Evolutionary conservation across 352 stramenopile species (phyloP).

Genomic region (Phytophthora constricta): DNA sequence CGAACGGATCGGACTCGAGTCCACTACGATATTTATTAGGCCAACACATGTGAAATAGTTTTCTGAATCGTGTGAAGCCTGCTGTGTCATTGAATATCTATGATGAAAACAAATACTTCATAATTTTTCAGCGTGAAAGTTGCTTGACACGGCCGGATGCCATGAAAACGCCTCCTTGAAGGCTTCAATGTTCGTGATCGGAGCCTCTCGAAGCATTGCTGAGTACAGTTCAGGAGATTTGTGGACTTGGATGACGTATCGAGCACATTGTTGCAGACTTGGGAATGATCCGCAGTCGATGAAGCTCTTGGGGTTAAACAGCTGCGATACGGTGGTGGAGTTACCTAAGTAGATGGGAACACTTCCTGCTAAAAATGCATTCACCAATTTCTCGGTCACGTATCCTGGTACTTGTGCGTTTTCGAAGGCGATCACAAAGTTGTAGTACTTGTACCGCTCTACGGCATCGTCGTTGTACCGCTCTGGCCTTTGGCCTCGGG

Average conservation of each 20-base stretch:
- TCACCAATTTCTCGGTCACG: conserved; percentile 71
- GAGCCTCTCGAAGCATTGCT: conserved; percentile 30
- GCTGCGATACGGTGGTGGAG: conserved; percentile 30
- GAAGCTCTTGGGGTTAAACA: conserved; percentile 61
- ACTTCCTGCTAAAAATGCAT: conserved; percentile 58
- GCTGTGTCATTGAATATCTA: too few relatives aligned
- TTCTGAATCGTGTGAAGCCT: too few relatives aligned
- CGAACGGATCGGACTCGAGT: too few relatives aligned
- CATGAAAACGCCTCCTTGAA: conserved; percentile 52
- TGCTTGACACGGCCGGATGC: conserved; percentile 45
- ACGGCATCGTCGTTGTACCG: conserved; percentile 46
- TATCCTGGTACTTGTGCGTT: conserved; percentile 52
- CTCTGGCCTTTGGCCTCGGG: conserved; percentile 4
- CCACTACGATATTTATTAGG: too few relatives aligned
- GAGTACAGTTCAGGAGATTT: conserved; percentile 38
- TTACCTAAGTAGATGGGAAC: conserved; percentile 68
- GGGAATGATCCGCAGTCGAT: conserved; percentile 59
- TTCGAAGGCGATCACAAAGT: conserved; percentile 72
- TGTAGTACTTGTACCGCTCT: conserved; percentile 26
- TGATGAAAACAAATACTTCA: too few relatives aligned
- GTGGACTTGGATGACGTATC: conserved; percentile 46
- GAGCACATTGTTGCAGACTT: conserved; percentile 43
- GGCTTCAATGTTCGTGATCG: conserved; percentile 32
- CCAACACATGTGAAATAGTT: too few relatives aligned
- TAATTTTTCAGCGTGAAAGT: too few relatives aligned